phyloP scores from a whole-genome alignment of 306 rosid species.

The Begonia peltatifolia region DNA sequence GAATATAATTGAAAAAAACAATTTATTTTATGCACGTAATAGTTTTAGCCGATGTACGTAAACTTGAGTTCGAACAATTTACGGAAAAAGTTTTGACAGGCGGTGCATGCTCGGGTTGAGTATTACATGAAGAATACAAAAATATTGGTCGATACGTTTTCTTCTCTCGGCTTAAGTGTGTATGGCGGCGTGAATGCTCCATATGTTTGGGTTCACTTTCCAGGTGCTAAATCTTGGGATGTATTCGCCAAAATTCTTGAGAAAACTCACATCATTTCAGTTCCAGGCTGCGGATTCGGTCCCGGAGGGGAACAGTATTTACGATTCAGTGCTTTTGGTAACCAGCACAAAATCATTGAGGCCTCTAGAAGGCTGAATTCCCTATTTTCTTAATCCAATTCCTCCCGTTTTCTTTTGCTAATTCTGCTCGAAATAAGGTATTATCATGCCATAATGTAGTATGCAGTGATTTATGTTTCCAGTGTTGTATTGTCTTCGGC shows the following conservation, averaged over 20 bases:
- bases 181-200: conserved; percentile 64
- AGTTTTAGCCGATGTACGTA: too few species aligned
- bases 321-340: conserved; percentile 45
- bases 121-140: conserved; percentile 60
- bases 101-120: conserved; percentile 21
- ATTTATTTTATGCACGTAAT: too few species aligned
- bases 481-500: too few species aligned
- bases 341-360: conserved; percentile 33
- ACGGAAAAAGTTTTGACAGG: conserved; percentile 18
- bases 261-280: conserved; percentile 44
- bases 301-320: conserved; percentile 50
- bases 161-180: conserved; percentile 40
- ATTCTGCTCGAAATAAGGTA: too few species aligned
- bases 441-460: too few species aligned
- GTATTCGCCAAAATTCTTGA: conserved; percentile 48
- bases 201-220: conserved; percentile 60
- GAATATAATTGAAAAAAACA: neutral
- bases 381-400: conserved; percentile 5
- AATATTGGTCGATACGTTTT: conserved; percentile 36
- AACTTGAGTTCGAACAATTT: too few species aligned
- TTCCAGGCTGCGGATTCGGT: conserved; percentile 58
- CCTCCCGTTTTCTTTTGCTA: too few species aligned
- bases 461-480: too few species aligned
- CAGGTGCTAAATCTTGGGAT: conserved; percentile 59
- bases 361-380: conserved; percentile 38